These are phyloP conservation scores for Aspergillus ustus DNA, from an alignment of 2,329 filamentous ascomycete species.

Conservation along the genomic window DNA sequence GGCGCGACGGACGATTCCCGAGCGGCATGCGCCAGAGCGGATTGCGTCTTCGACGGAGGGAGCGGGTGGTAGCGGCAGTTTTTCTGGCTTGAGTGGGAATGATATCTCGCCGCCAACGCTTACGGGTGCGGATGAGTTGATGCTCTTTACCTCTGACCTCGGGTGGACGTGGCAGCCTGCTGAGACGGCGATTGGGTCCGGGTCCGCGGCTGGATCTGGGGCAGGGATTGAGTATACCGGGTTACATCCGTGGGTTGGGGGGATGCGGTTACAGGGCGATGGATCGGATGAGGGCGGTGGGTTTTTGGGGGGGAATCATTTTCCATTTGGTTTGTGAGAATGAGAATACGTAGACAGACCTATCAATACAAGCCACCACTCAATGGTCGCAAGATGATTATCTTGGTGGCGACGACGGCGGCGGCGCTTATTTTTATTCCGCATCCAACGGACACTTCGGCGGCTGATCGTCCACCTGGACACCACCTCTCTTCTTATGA, in stretches of 20 bases:
- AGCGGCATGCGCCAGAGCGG: conserved; percentile 15
- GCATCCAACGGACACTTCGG: conserved; percentile 33
- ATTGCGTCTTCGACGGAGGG: background rate
- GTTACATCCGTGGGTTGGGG: conserved; percentile 14
- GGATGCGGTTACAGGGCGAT: background rate
- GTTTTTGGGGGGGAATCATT: conserved; percentile 7
- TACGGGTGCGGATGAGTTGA: conserved; percentile 10
- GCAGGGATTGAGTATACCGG: conserved; percentile 1
- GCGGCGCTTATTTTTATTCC: too few species aligned
- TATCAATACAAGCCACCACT: too few species aligned
- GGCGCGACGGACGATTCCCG: conserved; percentile 14
- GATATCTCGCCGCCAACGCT: conserved; percentile 7
- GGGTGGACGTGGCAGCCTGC: conserved; percentile 18
- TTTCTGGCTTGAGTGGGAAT: too few species aligned
- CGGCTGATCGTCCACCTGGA: conserved; percentile 32
- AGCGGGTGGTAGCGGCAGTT: background rate
- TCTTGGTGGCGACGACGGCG: background rate
- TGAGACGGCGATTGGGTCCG: conserved; percentile 11
- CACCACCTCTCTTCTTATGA: conserved; percentile 35
- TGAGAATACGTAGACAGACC: background rate
- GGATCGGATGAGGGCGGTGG: background rate
- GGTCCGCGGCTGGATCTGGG: background rate
- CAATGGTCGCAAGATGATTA: too few species aligned
- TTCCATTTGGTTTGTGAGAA: conserved; percentile 9
- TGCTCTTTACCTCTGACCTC: conserved; percentile 14